phyloP scores from a whole-genome alignment of 192 early-diverging fungal species.

The Coemansia asiatica region DNA sequence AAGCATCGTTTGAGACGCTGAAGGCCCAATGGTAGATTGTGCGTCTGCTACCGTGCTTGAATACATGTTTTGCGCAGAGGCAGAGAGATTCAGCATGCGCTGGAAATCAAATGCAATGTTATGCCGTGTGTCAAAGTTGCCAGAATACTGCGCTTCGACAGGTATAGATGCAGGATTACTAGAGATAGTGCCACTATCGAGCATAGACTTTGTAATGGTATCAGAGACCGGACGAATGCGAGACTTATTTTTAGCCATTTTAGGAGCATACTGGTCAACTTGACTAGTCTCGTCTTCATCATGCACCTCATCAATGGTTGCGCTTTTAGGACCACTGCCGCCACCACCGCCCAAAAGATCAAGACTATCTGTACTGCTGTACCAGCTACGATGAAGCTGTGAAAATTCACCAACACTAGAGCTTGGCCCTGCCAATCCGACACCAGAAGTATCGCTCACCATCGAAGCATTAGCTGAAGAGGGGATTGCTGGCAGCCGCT shows the following conservation, averaged over 20 bases:
- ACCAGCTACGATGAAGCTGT: slow-evolving; percentile 51
- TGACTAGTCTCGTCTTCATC: slow-evolving; percentile 2
- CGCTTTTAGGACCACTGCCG: slow-evolving; percentile 27
- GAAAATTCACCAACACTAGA: slow-evolving; percentile 35
- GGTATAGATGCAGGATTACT: slow-evolving; percentile 2
- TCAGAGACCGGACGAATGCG: slow-evolving; percentile 27
- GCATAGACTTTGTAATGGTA: background rate
- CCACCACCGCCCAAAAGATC: slow-evolving; percentile 39
- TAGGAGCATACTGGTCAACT: slow-evolving; percentile 24
- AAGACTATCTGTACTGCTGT: slow-evolving; percentile 51
- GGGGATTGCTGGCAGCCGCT: slow-evolving; percentile 21
- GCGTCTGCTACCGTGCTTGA: background rate
- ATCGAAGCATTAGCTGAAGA: slow-evolving; percentile 29
- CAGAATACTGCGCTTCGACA: slow-evolving; percentile 10
- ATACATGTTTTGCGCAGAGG: slow-evolving; percentile 3
- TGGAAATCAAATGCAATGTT: slow-evolving; percentile 35
- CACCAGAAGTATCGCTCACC: slow-evolving; percentile 34
- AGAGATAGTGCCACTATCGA: background rate
- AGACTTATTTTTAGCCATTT: slow-evolving; percentile 30
- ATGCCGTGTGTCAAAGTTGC: slow-evolving; percentile 24
- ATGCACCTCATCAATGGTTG: slow-evolving; percentile 8
- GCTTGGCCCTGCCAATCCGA: slow-evolving; percentile 25
- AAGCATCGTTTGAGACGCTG: background rate
- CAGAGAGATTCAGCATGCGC: slow-evolving; percentile 33
- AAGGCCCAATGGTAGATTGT: slow-evolving; percentile 8